Base-by-base conservation (phyloP, 2,329 filamentous ascomycete genomes). In the Cylindrodendrum hubeiense region DNA sequence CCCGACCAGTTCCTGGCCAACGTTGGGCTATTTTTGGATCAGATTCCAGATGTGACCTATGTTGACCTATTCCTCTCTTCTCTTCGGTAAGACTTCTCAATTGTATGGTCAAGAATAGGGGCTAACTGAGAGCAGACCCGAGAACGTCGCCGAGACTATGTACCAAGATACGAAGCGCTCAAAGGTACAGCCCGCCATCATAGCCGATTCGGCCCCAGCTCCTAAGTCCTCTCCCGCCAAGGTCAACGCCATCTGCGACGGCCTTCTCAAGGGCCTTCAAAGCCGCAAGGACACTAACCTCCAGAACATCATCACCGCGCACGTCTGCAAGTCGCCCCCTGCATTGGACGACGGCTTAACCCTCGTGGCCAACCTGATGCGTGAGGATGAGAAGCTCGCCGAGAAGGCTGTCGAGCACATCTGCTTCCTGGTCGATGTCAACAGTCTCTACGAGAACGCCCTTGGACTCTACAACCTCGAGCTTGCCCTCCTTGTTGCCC, bases 331-430 rank as follows among this genome's bases (percentile, higher is more conserved):
- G 78, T 88, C 85, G 4, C 96, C 96, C 0, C 94, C 96, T 7
- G 95, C 97, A 54, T 87, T 98, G 1, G 93, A 97, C 63, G 91
- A 95, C 66, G 96, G 94, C 3, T 84, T 99, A 54, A 82, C 82
- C 2, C 89, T 98, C 33, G 93, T 98, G 34, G 91, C 93, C 4
- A 87, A 90, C 58, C 82, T 99, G 37, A 87, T 90, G 84, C 85
- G 87, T 60, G 87, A 91, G 70, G 88, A 92, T 53, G 84, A 89
- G 44, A 87, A 90, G 56, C 85, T 95, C 70, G 93, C 94, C 0
- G 95, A 98, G 71, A 91, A 91, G 78, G 95, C 95, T 0, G 91
- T 98, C 22, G 94, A 98, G 77, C 96, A 99, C 75, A 98, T 99
- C 65, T 98, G 94, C 84, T 99, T 99, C 84, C 86, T 99, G 44